phyloP scores from a whole-genome alignment of 345 rosid genomes.

The Brassica juncea region DNA sequence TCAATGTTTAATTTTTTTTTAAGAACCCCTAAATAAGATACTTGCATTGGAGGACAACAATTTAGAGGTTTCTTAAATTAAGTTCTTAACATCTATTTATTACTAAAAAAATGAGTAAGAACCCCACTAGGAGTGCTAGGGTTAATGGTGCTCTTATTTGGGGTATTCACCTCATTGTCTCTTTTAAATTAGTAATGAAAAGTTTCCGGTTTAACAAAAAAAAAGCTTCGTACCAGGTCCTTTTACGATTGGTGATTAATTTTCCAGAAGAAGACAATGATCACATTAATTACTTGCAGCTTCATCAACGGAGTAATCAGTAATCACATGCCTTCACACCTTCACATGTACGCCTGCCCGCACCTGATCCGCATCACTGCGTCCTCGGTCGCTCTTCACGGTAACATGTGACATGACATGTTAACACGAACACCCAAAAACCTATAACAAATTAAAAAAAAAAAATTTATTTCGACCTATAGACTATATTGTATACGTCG shows the following conservation, averaged over 20 bases:
- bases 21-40: too few relatives aligned
- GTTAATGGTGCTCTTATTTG: too few relatives aligned
- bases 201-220: not conserved
- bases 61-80: too few relatives aligned
- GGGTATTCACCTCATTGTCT: too few relatives aligned
- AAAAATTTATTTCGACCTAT: not conserved
- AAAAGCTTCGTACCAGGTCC: not conserved
- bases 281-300: not conserved
- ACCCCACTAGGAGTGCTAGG: too few relatives aligned
- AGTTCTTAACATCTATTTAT: too few relatives aligned
- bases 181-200: too few relatives aligned
- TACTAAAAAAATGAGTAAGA: too few relatives aligned
- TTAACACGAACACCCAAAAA: constrained; percentile 22
- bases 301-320: not conserved
- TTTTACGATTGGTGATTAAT: not conserved
- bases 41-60: too few relatives aligned
- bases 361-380: constrained; percentile 1
- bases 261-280: not conserved
- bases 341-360: not conserved
- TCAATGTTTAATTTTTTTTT: too few relatives aligned
- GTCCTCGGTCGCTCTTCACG: constrained; percentile 9
- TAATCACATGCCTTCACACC: not conserved
- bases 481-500: too few relatives aligned
- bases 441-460: not conserved
- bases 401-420: constrained; percentile 26